Conservation (phyloP, 2,329 filamentous ascomycete genomes). For the Aureobasidium sp. region DNA sequence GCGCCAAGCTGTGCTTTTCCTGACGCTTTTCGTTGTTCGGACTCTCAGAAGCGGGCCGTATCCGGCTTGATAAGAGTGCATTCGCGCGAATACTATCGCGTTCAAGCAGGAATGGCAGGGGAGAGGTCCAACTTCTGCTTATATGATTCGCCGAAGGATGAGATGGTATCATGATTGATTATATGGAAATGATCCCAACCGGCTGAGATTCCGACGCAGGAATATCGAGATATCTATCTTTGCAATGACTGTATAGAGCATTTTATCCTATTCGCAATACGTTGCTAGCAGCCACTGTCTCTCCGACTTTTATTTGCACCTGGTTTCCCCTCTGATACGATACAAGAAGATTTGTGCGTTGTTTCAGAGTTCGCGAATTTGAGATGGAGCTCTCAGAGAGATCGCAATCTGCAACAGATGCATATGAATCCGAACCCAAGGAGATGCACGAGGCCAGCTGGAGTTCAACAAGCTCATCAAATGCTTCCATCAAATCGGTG, state of each 20-base stretch:
- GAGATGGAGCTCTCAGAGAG: neutral
- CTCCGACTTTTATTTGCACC: too few relatives aligned
- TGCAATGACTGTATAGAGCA: neutral
- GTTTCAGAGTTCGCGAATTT: neutral
- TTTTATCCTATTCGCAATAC: neutral
- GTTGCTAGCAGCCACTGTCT: too few relatives aligned
- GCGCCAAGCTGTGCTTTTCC: too few relatives aligned
- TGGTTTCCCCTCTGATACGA: neutral
- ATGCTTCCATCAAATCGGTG: neutral
- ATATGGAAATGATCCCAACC: neutral
- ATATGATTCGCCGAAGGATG: slow-evolving; percentile 1
- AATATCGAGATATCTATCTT: neutral
- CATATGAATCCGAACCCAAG: neutral
- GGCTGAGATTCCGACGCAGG: neutral
- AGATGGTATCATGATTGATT: neutral
- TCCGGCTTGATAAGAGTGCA: neutral
- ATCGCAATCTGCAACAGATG: neutral
- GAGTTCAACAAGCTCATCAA: slow-evolving; percentile 8
- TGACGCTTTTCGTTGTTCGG: neutral
- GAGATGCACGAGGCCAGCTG: neutral
- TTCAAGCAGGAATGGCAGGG: neutral
- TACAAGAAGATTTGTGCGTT: neutral
- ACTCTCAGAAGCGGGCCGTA: neutral
- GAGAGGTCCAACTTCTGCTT: neutral
- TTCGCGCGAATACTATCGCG: neutral